Conservation (phyloP, 2,329 filamentous ascomycete genomes). For the Trichoderma citrinoviride region DNA sequence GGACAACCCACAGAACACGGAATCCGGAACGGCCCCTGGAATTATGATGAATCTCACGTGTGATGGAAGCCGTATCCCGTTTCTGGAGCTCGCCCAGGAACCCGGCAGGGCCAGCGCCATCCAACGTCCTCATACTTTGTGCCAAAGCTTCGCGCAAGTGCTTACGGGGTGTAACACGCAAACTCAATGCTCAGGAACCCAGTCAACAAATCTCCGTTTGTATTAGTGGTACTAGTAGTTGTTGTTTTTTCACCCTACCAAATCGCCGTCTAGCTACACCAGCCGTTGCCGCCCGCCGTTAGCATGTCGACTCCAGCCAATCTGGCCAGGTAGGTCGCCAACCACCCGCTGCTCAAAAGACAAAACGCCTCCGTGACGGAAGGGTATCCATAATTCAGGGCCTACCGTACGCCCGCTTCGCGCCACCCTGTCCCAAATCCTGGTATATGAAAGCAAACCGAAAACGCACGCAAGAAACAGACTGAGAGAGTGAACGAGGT, state of each 20-base stretch:
- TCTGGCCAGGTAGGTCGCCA: background rate
- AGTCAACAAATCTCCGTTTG: background rate
- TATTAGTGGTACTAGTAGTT: slow-evolving; percentile 7
- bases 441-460: slow-evolving; percentile 20
- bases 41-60: slow-evolving; percentile 13
- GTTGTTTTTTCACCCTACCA: background rate
- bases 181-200: background rate
- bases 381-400: slow-evolving; percentile 21
- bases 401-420: slow-evolving; percentile 22
- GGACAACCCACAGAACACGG: no score
- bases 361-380: slow-evolving; percentile 20
- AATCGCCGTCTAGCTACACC: background rate
- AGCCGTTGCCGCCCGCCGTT: background rate
- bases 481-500: background rate
- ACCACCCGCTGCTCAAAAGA: slow-evolving; percentile 2
- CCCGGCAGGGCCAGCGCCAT: background rate
- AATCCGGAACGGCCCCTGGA: no score
- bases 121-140: background rate
- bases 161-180: slow-evolving; percentile 2
- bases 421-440: slow-evolving; percentile 19
- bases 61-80: background rate
- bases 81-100: background rate
- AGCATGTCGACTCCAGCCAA: background rate
- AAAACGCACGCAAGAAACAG: slow-evolving; percentile 8
- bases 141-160: slow-evolving; percentile 7